Evolutionary conservation across 495 filamentous ascomycete species (phyloP), one percentile per base, ranked within the genome.

Genomic region (Tetracladium marchalianum): DNA sequence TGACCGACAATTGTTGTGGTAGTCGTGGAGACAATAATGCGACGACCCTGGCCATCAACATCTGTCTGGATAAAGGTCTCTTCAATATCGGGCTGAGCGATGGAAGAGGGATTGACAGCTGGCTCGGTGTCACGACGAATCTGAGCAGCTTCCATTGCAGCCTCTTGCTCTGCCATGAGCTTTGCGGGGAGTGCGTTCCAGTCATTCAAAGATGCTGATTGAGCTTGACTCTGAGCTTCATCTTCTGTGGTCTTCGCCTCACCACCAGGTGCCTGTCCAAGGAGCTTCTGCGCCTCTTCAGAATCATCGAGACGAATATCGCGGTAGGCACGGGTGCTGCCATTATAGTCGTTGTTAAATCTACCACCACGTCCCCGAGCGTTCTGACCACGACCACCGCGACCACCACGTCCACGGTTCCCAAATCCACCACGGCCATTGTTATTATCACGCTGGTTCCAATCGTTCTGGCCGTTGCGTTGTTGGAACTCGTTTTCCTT

Each of bases 31-130:
- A 36, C 12, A 35, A 49, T 48, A 32, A 51, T 54, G 17, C 42
- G 48, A 6, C 31, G 13, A 16, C 45, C 40, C 9, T 44, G 41
- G 36, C 52, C 44, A 3, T 52, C 48, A 13, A 43, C 40, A 17
- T 35, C 33, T 4, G 52, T 55, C 37, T 58, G 35, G 19, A 52
- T 48, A 46, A 54, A 58, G 3, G 50, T 59, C 2, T 55, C 55
- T 24, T 47, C 39, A 31, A 52, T 46, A 9, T 19, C 31, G 12
- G 54, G 51, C 13, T 46, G 44, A n/a, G 12, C 27, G 18, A 44
- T 40, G 13, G 39, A 32, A 11, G 36, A 32, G 8, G 37, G 22
- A 38, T 43, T 16, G 11, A 31, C 22, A 1, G 13, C 9, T 33
- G 31, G 38, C 11, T 13, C 22, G 19, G 56, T 33, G 17, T 45